A percentile compares a stretch with the other conserved stretches of the same genome.
Evolutionary conservation across 345 rosid species (phyloP).

Genomic region (Camelina laxa): DNA sequence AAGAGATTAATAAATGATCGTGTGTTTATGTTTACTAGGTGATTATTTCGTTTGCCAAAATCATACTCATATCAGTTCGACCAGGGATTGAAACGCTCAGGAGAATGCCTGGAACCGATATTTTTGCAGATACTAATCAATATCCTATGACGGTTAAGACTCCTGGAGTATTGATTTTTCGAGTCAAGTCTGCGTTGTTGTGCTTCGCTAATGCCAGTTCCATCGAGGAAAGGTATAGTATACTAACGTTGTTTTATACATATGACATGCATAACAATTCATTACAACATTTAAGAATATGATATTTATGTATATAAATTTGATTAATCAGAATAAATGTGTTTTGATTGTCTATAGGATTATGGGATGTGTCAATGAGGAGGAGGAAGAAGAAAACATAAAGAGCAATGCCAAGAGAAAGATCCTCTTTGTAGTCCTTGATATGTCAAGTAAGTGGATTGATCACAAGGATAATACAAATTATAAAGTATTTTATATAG

Average conservation of each 20-base stretch:
- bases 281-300: not conserved
- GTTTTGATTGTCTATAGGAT: conserved; percentile 50
- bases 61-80: conserved; percentile 64
- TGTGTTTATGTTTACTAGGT: conserved; percentile 53
- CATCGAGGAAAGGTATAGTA: conserved; percentile 62
- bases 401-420: conserved; percentile 41
- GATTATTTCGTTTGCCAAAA: conserved; percentile 75
- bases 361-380: conserved; percentile 51
- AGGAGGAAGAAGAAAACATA: conserved; percentile 44
- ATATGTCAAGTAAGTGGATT: conserved; percentile 79
- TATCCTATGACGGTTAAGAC: conserved; percentile 76
- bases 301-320: not conserved
- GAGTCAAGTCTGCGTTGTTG: conserved; percentile 77
- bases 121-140: conserved; percentile 64
- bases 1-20: not conserved
- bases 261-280: not conserved
- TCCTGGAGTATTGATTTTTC: conserved; percentile 60
- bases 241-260: not conserved
- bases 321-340: not conserved
- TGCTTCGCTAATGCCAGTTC: conserved; percentile 91
- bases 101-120: conserved; percentile 64
- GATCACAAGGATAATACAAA: not conserved
- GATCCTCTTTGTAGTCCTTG: conserved; percentile 67
- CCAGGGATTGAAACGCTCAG: conserved; percentile 81
- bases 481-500: not conserved